Evolutionary conservation across 2,329 filamentous ascomycete genomes (phyloP), one percentile per base, ranked within the genome.

Genomic region (Colletotrichum chrysophilum): DNA sequence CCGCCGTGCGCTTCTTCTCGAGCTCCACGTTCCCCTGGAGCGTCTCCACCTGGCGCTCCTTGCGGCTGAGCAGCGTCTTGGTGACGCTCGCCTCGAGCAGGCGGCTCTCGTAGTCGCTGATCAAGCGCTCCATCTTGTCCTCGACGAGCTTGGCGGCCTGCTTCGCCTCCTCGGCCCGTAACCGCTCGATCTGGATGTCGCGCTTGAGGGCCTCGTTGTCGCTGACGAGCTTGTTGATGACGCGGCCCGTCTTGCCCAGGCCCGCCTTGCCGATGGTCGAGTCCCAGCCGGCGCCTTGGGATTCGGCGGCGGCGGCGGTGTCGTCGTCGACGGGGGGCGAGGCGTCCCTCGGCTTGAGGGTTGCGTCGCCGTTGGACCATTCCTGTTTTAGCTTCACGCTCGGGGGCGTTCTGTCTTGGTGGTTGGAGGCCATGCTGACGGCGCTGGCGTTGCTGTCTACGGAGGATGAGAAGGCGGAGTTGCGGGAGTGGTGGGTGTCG

Each of bases 211-310:
- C 90, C 80, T 96, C 94, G 79, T 96, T 96, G 81, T 96, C 94
- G 69, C 93, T 93, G 81, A 95, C 94, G 70, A 97, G 89, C 81
- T 92, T 92, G 85, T 97, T 95, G 83, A 97, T 96, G 68, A 95
- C 94, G 38, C 93, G 89, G 10, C 94, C 94, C 12, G 93, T 95
- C 86, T 95, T 95, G 58, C 94, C 94, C 4, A 94, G 85, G 4
- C 91, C 92, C 9, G 93, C 93, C 81, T 93, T 93, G 78, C 93
- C 93, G 61, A 94, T 90, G 4, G 92, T 92, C 34, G 92, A 91
- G 80, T 93, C 93, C 91, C 92, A 93, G 82, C 77, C 78, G n/a
- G 83, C 79, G 60, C 82, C 81, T 56, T 80, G 80, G 21, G 81
- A 78, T 36, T 86, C 86, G 13, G 81, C 79, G 18, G 83, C 82